A percentile compares a stretch with the other conserved stretches of the same genome.
Conservation (phyloP, 2,329 filamentous ascomycete species). For the Penicillium oxalicum region DNA sequence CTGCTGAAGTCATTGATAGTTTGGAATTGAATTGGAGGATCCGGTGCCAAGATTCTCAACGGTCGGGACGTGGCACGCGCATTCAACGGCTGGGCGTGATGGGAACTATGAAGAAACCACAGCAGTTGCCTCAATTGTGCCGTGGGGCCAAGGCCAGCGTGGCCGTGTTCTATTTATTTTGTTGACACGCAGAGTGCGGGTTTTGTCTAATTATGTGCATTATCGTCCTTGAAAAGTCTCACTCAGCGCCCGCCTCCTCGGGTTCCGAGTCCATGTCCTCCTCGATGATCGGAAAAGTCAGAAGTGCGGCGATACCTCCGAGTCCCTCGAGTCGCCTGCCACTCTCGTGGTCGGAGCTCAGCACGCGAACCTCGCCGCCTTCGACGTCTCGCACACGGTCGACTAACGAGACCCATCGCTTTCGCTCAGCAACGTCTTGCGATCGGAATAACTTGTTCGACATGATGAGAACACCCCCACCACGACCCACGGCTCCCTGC, state of each 20-base stretch:
- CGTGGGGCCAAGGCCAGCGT: no score
- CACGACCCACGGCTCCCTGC: constrained; percentile 80
- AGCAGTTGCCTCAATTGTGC: no score
- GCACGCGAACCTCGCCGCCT: constrained; percentile 79
- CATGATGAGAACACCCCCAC: constrained; percentile 77
- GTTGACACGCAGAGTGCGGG: no score
- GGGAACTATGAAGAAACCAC: no score
- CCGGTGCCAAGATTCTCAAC: no score
- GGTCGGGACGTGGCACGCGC: no score
- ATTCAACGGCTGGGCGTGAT: no score
- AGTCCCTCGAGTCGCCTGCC: constrained; percentile 76
- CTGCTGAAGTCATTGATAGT: no score
- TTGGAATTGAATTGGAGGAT: no score
- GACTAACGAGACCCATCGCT: constrained; percentile 76
- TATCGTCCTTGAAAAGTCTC: not conserved
- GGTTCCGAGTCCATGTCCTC: constrained; percentile 64
- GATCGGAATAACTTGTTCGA: constrained; percentile 84
- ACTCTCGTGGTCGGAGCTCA: constrained; percentile 92
- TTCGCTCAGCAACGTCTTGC: constrained; percentile 68
- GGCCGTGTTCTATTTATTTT: no score
- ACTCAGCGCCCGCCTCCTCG: constrained; percentile 17
- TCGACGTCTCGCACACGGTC: constrained; percentile 75
- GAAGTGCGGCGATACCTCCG: constrained; percentile 80
- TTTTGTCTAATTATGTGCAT: not conserved
- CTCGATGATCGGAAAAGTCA: constrained; percentile 82